Base-by-base conservation (phyloP, 2,329 filamentous ascomycete genomes). In the Trichoderma breve region DNA sequence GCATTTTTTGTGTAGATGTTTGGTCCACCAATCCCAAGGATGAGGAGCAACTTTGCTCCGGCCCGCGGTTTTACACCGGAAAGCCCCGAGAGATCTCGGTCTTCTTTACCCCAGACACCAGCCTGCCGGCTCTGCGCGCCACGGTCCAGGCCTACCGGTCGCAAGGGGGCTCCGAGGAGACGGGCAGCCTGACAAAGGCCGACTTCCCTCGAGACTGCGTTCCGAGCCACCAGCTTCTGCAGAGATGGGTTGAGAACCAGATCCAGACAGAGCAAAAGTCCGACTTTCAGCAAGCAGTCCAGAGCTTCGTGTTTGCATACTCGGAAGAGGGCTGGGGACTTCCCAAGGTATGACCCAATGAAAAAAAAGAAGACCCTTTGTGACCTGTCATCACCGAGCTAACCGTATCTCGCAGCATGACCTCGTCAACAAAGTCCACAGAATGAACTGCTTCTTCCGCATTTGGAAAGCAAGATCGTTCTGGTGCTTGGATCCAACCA, bases 401-500 rank as follows among this genome's bases (percentile, higher is more conserved):
- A 73, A 79, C 73, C 61, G 30, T 21, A 9, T 26, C n/a, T 68
- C 28, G 57, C 75, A 85, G 84, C 79, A 82, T 73, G 78, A 80
- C 32, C 79, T 86, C 32, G 81, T 85, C 18, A 78, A 76, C 60
- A 82, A 83, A 73, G 83, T 86, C 47, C 82, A 85, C 73, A 80
- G 80, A 65, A 82, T 87, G 79, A 84, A 83, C 73, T 86, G 84
- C 77, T 84, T 86, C 80, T 86, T 86, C 76, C 82, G 80, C 73
- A 85, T 87, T 73, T 86, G 83, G 84, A 83, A 82, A 71, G 82
- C 83, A 21, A 77, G 79, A 7, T 79, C 78, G 1, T 85, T 86
- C 73, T 81, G 79, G 74, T 85, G 81, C 74, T 78, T 79, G 26
- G 81, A 81, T 71, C 81, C 81, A 2, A 77, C 77, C 68, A 81